Conservation (phyloP, 164 flowering plant genomes). For the Nymphaea thermarum region DNA sequence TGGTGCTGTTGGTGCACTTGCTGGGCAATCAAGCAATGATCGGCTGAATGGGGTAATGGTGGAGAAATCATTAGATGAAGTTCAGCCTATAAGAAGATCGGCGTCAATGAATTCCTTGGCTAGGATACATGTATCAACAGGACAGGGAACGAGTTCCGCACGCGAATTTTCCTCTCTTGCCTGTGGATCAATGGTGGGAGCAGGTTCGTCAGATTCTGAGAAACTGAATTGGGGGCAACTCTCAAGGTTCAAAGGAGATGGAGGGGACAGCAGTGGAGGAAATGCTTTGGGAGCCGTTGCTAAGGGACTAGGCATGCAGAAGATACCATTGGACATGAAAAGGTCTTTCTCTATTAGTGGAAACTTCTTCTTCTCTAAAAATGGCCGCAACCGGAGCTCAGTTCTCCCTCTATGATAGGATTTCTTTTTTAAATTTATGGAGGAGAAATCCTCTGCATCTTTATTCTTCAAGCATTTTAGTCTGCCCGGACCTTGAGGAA, state of each 20-base stretch:
- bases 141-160: neutral
- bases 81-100: constrained; percentile 6
- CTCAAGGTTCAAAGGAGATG: neutral
- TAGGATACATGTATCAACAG: constrained; percentile 1
- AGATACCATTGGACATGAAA: neutral
- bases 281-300: neutral
- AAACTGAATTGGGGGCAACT: neutral
- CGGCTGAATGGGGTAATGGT: neutral
- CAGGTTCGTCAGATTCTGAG: neutral
- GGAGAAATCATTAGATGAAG: neutral
- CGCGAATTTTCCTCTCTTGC: neutral
- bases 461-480: neutral
- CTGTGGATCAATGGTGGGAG: neutral
- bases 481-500: neutral
- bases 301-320: neutral
- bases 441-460: neutral
- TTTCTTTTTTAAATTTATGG: neutral
- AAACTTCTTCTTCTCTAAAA: neutral
- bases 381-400: neutral
- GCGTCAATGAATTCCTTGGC: constrained; percentile 7
- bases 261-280: neutral
- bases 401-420: constrained; percentile 1
- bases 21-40: neutral
- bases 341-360: constrained; percentile 1
- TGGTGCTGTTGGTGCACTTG: neutral